phyloP scores from a whole-genome alignment of 768 basidiomycete species.

The Naganishia onofrii region DNA sequence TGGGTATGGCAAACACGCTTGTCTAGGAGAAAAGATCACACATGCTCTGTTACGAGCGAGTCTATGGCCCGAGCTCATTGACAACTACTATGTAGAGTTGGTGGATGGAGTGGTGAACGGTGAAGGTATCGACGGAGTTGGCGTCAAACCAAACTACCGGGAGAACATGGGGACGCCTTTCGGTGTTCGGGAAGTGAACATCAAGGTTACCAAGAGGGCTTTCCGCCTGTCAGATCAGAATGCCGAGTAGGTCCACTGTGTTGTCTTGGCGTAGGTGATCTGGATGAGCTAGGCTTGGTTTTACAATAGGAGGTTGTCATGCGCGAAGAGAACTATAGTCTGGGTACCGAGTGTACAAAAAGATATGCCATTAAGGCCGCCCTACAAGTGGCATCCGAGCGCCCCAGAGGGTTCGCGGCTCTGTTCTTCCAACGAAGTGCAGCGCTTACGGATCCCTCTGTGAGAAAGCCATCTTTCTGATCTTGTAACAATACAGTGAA shows the following conservation, averaged over 20 bases:
- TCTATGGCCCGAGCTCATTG: conserved; percentile 8
- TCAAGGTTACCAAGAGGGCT: conserved; percentile 1
- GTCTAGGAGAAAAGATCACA: conserved; percentile 15
- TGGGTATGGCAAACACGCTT: conserved; percentile 6
- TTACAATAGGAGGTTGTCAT: too few species aligned
- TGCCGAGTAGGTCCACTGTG: not conserved
- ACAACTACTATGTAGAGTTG: conserved; percentile 1
- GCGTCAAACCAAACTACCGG: conserved; percentile 7
- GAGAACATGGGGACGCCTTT: conserved; percentile 19
- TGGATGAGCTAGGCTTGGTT: not conserved
- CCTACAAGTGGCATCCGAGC: too few species aligned
- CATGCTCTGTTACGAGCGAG: conserved; percentile 11
- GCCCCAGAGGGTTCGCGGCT: too few species aligned
- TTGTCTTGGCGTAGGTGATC: not conserved
- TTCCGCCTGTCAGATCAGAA: not conserved
- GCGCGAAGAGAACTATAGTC: too few species aligned
- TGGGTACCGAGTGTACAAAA: too few species aligned
- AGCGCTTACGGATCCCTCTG: too few species aligned
- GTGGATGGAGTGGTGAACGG: conserved; percentile 1
- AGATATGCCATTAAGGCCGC: too few species aligned
- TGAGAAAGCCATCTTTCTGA: too few species aligned
- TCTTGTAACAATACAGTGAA: too few species aligned
- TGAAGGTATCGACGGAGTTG: conserved; percentile 18
- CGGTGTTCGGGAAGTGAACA: not conserved
- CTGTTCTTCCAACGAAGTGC: too few species aligned